A percentile compares a stretch with the other conserved stretches of the same genome.
Conservation (phyloP, 768 basidiomycete genomes). For the Agrocybe praecox region DNA sequence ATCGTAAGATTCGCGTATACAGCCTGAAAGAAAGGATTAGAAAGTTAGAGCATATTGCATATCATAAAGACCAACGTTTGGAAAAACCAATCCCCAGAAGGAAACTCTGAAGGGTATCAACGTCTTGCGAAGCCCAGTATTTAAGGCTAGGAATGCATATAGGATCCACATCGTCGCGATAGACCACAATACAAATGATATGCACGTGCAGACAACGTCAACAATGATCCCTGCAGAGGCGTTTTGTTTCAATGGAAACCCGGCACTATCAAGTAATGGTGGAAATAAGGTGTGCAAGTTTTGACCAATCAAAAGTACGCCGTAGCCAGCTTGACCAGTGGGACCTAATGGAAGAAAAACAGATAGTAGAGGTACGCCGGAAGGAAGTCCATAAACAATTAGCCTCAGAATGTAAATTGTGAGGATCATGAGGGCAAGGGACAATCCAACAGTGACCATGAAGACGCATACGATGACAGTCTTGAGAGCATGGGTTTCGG, state of each 20-base stretch:
- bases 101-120: constrained; percentile 54
- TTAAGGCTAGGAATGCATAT: constrained; percentile 54
- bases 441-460: constrained; percentile 56
- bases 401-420: constrained; percentile 64
- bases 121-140: constrained; percentile 39
- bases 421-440: constrained; percentile 66
- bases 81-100: constrained; percentile 74
- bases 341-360: constrained; percentile 79
- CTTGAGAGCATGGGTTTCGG: constrained; percentile 50
- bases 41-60: not conserved
- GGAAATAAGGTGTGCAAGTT: constrained; percentile 42
- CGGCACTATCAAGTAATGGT: constrained; percentile 14
- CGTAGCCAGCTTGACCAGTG: constrained; percentile 66
- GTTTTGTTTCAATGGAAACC: not conserved
- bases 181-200: constrained; percentile 60
- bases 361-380: constrained; percentile 50
- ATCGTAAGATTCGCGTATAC: constrained; percentile 71
- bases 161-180: constrained; percentile 66
- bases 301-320: constrained; percentile 57
- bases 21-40: constrained; percentile 15
- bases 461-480: constrained; percentile 58
- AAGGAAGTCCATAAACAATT: constrained; percentile 56
- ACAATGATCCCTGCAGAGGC: constrained; percentile 35
- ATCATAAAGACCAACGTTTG: constrained; percentile 46
- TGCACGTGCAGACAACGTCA: constrained; percentile 46